Evolutionary conservation across 345 rosid genomes (phyloP).

Genomic region (Sonneratia alba): DNA sequence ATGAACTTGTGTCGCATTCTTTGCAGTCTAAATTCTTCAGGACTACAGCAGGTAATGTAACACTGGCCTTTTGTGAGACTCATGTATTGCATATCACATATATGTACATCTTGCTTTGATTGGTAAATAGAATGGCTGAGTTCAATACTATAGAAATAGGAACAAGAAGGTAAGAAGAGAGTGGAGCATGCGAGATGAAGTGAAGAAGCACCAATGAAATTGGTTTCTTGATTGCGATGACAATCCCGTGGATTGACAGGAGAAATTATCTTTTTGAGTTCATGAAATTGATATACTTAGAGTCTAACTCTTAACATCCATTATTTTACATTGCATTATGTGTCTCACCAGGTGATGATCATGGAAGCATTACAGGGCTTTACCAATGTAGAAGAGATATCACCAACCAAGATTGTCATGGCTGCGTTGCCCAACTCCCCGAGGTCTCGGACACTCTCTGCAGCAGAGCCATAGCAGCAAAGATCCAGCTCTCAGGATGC

Average conservation of each 20-base stretch:
- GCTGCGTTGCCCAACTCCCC: conserved; percentile 40
- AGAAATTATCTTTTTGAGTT: too few species aligned
- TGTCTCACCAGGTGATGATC: conserved; percentile 19
- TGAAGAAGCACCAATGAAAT: too few species aligned
- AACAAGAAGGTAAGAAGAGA: too few species aligned
- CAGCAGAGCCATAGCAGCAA: conserved; percentile 32
- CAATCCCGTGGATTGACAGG: too few species aligned
- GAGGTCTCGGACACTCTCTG: conserved; percentile 33
- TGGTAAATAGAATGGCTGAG: too few species aligned
- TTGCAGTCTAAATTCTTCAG: conserved; percentile 41
- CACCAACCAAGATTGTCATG: conserved; percentile 30
- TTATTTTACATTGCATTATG: neutral
- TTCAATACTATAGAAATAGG: too few species aligned
- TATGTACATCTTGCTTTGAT: too few species aligned
- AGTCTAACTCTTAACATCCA: too few species aligned
- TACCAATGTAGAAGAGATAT: conserved; percentile 62
- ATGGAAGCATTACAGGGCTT: conserved; percentile 42
- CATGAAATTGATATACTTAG: too few species aligned
- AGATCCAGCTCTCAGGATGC: conserved; percentile 70
- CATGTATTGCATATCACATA: too few species aligned
- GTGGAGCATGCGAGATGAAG: too few species aligned
- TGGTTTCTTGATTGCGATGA: too few species aligned
- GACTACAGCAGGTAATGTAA: conserved; percentile 29
- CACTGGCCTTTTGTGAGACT: neutral
- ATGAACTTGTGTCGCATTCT: conserved; percentile 37